Evolutionary conservation across 1,284 basidiomycete species (phyloP).

Genomic region (Trichosporon ovoides): DNA sequence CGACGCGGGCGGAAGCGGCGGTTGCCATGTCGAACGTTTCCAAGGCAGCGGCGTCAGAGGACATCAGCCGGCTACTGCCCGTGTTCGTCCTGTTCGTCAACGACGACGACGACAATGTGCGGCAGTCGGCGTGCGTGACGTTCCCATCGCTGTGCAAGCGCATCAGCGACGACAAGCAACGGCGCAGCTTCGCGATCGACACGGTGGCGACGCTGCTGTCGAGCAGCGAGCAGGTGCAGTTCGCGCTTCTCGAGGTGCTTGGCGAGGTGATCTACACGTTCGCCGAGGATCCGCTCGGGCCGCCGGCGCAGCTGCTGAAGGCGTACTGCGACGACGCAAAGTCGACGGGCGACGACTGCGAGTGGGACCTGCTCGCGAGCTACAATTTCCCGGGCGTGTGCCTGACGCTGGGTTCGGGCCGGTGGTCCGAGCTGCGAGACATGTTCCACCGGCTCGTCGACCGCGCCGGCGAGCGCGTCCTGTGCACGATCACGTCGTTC

Average conservation of each 20-base stretch:
- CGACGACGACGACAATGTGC: conserved; percentile 76
- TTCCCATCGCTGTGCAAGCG: conserved; percentile 73
- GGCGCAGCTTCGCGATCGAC: conserved; percentile 61
- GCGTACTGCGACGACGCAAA: conserved; percentile 58
- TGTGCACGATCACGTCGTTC: conserved; percentile 61
- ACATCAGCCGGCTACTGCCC: conserved; percentile 67
- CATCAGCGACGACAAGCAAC: conserved; percentile 54
- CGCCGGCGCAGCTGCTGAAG: conserved; percentile 71
- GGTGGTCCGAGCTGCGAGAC: conserved; percentile 72
- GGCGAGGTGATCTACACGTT: conserved; percentile 91
- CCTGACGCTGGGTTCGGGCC: conserved; percentile 67
- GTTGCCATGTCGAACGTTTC: conserved; percentile 82
- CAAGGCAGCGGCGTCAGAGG: conserved; percentile 70
- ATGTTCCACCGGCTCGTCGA: conserved; percentile 60
- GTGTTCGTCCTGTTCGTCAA: conserved; percentile 66
- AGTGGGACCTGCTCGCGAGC: conserved; percentile 78
- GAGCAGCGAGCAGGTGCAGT: conserved; percentile 68
- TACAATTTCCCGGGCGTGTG: conserved; percentile 94
- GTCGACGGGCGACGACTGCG: conserved; percentile 51
- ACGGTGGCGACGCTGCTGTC: conserved; percentile 61
- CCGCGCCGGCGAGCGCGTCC: conserved; percentile 54
- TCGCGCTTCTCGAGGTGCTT: conserved; percentile 78
- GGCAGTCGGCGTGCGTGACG: conserved; percentile 81
- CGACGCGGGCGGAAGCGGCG: conserved; percentile 83
- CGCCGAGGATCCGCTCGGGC: conserved; percentile 58